These are phyloP conservation scores for Phialocephala subalpina DNA, from an alignment of 2,329 filamentous ascomycete genomes.

Conservation along the genomic window DNA sequence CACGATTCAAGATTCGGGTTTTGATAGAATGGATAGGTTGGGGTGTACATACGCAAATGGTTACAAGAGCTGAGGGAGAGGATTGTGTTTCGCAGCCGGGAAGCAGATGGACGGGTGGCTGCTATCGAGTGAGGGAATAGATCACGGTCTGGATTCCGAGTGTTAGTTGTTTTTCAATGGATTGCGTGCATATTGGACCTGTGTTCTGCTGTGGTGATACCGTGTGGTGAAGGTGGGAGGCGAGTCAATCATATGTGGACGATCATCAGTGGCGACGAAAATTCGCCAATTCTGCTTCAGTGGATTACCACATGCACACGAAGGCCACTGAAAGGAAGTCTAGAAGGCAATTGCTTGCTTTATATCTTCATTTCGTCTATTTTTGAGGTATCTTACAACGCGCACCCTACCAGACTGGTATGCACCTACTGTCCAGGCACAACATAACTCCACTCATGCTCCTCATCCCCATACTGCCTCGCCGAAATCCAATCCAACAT, in stretches of 20 bases:
- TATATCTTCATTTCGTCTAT: constrained; percentile 12
- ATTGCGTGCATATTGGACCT: not conserved
- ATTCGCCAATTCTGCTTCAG: not conserved
- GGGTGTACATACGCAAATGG: constrained; percentile 32
- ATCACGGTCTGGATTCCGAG: not conserved
- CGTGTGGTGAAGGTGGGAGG: not conserved
- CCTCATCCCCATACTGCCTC: constrained; percentile 93
- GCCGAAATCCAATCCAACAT: constrained; percentile 98
- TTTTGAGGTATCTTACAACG: constrained; percentile 13
- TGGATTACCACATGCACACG: no score
- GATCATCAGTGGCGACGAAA: not conserved
- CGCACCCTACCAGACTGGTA: no score
- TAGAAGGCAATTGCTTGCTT: constrained; percentile 16
- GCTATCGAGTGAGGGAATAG: constrained; percentile 13
- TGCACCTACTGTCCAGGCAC: constrained; percentile 38
- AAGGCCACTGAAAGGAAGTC: not conserved
- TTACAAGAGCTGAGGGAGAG: not conserved
- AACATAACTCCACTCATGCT: constrained; percentile 86
- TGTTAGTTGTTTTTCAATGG: constrained; percentile 14
- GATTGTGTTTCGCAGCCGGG: not conserved
- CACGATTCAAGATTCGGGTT: not conserved
- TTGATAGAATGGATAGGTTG: not conserved
- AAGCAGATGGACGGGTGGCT: not conserved
- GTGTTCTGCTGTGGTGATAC: not conserved
- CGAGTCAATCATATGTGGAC: not conserved